Conservation (phyloP, 768 basidiomycete genomes). For the Rhizopogon vinicolor region DNA sequence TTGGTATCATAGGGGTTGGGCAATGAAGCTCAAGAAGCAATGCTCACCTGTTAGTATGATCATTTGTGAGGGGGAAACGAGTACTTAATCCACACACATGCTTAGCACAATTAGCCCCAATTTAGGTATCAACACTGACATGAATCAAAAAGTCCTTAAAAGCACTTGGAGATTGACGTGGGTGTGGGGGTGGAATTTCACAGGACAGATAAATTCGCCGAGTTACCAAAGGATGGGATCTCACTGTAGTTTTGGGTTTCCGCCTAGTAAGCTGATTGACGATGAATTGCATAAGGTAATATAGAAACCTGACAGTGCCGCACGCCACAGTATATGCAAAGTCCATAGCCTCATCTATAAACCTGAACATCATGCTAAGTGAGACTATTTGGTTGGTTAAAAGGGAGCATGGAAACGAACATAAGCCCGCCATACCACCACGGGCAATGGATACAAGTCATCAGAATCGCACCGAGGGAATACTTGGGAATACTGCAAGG, state of each 20-base stretch:
- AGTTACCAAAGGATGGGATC: background rate
- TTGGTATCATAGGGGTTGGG: background rate
- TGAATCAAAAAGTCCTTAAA: background rate
- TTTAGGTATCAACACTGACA: background rate
- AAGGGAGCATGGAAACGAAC: background rate
- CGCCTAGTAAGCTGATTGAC: background rate
- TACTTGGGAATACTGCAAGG: constrained; percentile 1
- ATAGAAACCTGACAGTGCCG: background rate
- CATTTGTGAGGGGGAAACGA: too few relatives aligned
- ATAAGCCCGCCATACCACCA: background rate
- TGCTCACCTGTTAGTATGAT: background rate
- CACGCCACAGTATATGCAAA: background rate
- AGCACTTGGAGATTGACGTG: background rate
- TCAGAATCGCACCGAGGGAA: background rate
- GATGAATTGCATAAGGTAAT: background rate
- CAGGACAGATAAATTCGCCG: background rate
- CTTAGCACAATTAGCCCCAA: background rate
- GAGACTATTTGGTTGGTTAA: background rate
- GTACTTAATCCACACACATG: background rate
- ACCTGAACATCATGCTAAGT: background rate
- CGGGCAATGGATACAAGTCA: background rate
- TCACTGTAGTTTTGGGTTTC: background rate
- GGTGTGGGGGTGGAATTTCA: background rate
- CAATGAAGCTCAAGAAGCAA: background rate
- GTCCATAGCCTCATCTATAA: background rate